Conservation (phyloP, 2,329 filamentous ascomycete species). For the Fusarium tanahbumbuense region DNA sequence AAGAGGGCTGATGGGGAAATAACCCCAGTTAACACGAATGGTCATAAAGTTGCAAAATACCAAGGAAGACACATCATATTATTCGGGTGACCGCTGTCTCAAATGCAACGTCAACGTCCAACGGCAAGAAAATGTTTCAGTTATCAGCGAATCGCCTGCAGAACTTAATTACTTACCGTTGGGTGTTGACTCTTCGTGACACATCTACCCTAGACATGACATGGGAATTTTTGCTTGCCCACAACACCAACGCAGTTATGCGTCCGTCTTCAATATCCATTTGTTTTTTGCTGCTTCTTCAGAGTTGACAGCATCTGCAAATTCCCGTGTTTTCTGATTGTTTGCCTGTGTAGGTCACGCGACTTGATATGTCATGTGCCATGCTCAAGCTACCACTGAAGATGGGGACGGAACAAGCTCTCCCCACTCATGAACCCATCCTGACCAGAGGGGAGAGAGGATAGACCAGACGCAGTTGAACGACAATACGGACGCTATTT, state of each 20-base stretch:
- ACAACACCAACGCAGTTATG: neutral
- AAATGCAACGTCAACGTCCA: neutral
- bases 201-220: slow-evolving; percentile 15
- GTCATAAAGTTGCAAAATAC: neutral
- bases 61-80: neutral
- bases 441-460: slow-evolving; percentile 6
- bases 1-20: neutral
- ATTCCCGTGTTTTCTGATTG: slow-evolving; percentile 14
- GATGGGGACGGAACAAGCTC: slow-evolving; percentile 31
- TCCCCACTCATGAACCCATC: slow-evolving; percentile 38
- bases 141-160: neutral
- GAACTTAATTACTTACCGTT: neutral
- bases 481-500: neutral
- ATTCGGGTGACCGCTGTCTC: neutral
- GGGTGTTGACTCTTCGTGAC: neutral
- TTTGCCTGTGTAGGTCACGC: slow-evolving; percentile 30
- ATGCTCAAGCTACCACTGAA: slow-evolving; percentile 23
- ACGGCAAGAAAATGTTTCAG: neutral
- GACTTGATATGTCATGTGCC: slow-evolving; percentile 39
- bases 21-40: neutral
- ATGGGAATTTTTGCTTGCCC: neutral
- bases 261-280: neutral
- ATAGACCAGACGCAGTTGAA: neutral
- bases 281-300: neutral
- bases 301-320: slow-evolving; percentile 6